phyloP scores from a whole-genome alignment of 306 rosid species.

The Casuarina equisetifolia region DNA sequence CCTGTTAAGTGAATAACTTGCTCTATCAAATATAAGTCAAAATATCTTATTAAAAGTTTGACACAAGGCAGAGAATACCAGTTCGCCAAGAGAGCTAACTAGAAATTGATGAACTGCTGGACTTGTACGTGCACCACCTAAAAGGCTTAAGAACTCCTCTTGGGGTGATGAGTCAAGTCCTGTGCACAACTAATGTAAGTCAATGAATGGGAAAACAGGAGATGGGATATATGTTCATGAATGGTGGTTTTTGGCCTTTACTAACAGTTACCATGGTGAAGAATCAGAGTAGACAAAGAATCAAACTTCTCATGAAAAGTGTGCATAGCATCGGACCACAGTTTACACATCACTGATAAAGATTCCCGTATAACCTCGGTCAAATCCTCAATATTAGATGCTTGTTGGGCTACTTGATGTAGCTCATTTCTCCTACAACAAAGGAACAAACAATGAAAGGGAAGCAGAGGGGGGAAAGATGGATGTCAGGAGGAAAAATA shows the following conservation, averaged over 20 bases:
- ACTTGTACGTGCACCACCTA: constrained; percentile 98
- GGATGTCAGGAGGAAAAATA: constrained; percentile 12
- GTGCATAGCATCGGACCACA: constrained; percentile 96
- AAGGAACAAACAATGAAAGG: constrained; percentile 30
- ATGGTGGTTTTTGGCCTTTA: constrained; percentile 6
- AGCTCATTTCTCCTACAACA: constrained; percentile 80
- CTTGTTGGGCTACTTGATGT: constrained; percentile 97
- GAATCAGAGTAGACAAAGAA: constrained; percentile 72
- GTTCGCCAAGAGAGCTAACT: constrained; percentile 88
- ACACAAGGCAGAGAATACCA: constrained; percentile 48
- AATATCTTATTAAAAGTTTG: constrained; percentile 18
- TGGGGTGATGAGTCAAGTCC: constrained; percentile 85
- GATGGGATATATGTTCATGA: constrained; percentile 19
- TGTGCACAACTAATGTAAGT: constrained; percentile 35
- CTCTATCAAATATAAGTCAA: constrained; percentile 34
- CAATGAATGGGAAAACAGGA: constrained; percentile 22
- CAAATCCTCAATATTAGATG: constrained; percentile 85
- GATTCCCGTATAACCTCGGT: constrained; percentile 83
- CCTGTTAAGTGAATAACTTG: constrained; percentile 49
- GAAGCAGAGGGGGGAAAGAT: constrained; percentile 26
- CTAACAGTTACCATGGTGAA: constrained; percentile 63
- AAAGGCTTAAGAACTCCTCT: constrained; percentile 88
- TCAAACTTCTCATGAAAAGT: constrained; percentile 79
- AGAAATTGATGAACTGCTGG: constrained; percentile 93
- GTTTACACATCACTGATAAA: constrained; percentile 85